A percentile compares a stretch with the other conserved stretches of the same genome.
Conservation (phyloP, 2,329 filamentous ascomycete species). For the Leptographium galeiforme region DNA sequence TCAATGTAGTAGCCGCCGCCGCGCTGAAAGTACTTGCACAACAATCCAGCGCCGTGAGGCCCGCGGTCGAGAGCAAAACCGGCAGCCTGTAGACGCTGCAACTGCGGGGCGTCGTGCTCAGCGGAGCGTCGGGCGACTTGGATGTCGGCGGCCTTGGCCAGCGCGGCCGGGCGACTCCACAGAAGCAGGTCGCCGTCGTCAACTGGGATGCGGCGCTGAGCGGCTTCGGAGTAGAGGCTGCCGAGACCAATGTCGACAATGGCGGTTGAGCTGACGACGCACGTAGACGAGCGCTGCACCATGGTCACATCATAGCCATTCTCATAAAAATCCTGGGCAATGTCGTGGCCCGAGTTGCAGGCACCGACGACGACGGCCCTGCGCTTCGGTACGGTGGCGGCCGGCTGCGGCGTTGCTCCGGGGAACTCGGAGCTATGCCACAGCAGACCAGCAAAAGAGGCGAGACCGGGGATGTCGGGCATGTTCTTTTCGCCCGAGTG, state of each 20-base stretch:
- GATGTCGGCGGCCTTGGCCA: constrained; percentile 36
- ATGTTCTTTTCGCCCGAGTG: constrained; percentile 53
- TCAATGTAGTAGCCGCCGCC: constrained; percentile 50
- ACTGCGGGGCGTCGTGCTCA: constrained; percentile 20
- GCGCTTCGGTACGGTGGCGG: constrained; percentile 21
- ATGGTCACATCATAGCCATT: constrained; percentile 46
- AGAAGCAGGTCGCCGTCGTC: constrained; percentile 43
- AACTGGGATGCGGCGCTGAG: constrained; percentile 25
- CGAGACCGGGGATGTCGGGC: constrained; percentile 41
- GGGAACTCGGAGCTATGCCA: constrained; percentile 41
- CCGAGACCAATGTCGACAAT: constrained; percentile 30
- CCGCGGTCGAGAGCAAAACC: constrained; percentile 47
- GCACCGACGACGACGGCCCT: constrained; percentile 43
- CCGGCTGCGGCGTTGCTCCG: constrained; percentile 22
- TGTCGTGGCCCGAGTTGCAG: constrained; percentile 46
- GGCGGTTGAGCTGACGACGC: constrained; percentile 34
- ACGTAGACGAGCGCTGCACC: constrained; percentile 44
- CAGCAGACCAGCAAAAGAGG: constrained; percentile 37
- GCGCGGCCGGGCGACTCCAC: constrained; percentile 33
- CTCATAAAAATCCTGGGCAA: constrained; percentile 44
- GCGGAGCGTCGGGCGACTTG: constrained; percentile 25
- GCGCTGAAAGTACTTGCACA: constrained; percentile 46
- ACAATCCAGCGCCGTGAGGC: constrained; percentile 38
- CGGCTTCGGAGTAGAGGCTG: constrained; percentile 23
- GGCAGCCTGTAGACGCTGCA: constrained; percentile 36